Evolutionary conservation across 495 filamentous ascomycete species (phyloP).

Genomic region (Xylaria curta): DNA sequence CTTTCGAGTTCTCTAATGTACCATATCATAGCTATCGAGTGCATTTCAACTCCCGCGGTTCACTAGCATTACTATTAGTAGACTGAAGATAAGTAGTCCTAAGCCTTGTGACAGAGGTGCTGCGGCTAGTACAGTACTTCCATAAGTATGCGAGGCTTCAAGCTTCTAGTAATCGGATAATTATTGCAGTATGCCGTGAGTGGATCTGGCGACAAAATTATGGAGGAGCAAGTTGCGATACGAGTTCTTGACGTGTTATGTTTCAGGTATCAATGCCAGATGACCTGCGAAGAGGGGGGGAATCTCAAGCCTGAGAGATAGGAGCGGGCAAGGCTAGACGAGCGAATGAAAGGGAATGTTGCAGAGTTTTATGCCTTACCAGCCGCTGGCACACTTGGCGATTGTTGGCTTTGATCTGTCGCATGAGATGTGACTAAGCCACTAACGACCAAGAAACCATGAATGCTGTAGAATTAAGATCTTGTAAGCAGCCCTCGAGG

Average conservation of each 20-base stretch:
- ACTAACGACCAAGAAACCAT: background rate
- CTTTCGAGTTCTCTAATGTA: background rate
- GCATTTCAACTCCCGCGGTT: background rate
- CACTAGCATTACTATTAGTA: background rate
- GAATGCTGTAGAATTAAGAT: background rate
- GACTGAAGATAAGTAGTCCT: background rate
- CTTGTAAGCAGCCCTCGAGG: background rate
- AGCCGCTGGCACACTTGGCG: background rate
- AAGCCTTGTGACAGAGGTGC: background rate
- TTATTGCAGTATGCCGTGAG: background rate
- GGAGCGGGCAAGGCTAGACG: background rate
- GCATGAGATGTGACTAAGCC: background rate
- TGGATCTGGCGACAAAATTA: background rate
- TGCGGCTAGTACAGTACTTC: background rate
- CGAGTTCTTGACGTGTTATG: background rate
- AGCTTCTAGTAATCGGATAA: no score
- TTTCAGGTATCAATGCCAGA: background rate
- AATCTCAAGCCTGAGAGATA: background rate
- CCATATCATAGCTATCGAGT: background rate
- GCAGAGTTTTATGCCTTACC: background rate
- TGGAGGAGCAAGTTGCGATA: background rate
- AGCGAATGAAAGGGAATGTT: background rate
- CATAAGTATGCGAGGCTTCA: background rate
- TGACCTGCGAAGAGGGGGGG: background rate
- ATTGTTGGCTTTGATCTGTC: background rate